A percentile compares a stretch with the other conserved stretches of the same genome.
Evolutionary conservation across 257 asterid species (phyloP).

Genomic region (Prunella vulgaris): DNA sequence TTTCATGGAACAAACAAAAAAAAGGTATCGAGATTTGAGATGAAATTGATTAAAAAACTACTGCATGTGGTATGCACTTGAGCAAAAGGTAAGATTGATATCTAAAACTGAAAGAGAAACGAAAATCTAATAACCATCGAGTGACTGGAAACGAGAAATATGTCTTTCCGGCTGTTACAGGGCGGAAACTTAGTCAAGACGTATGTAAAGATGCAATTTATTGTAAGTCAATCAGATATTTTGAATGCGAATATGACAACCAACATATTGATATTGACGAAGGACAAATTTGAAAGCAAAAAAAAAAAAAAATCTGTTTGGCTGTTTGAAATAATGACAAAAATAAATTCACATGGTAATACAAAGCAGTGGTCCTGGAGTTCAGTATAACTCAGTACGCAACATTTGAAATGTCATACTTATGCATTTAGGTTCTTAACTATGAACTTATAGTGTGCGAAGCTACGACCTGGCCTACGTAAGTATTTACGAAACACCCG

Average conservation of each 20-base stretch:
- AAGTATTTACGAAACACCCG: neutral
- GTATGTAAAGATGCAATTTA: neutral
- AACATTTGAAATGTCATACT: neutral
- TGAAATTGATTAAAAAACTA: neutral
- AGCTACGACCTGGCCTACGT: neutral
- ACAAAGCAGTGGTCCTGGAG: neutral
- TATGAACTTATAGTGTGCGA: neutral
- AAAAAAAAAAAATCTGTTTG: neutral
- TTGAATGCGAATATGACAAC: neutral
- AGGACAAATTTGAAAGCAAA: neutral
- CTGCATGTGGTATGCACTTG: no score
- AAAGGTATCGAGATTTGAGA: no score
- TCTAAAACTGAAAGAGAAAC: neutral
- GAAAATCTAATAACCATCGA: neutral
- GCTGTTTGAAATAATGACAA: neutral
- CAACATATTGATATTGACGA: neutral
- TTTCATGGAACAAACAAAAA: no score
- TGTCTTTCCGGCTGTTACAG: neutral
- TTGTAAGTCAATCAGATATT: neutral
- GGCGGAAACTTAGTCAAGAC: neutral
- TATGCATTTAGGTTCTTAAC: neutral
- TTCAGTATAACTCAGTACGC: neutral
- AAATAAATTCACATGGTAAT: neutral
- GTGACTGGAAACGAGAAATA: neutral
- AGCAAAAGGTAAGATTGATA: neutral